These are phyloP conservation scores for Boletus eberwhitei DNA, from an alignment of 768 basidiomycete species.

Conservation along the genomic window DNA sequence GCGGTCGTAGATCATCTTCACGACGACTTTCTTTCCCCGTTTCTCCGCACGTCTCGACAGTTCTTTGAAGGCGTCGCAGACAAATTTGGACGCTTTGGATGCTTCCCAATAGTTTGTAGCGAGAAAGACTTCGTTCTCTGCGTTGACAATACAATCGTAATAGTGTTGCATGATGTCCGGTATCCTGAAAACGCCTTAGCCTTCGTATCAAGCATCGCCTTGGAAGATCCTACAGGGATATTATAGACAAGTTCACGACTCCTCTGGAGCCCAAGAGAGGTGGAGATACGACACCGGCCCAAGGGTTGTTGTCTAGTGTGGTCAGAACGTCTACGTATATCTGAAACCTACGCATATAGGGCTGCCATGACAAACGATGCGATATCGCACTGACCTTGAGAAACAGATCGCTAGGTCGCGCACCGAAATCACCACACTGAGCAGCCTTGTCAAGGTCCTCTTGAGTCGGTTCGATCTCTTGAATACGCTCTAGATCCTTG, in stretches of 20 bases:
- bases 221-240: constrained; percentile 44
- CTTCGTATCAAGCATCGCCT: background rate
- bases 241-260: constrained; percentile 58
- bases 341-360: constrained; percentile 28
- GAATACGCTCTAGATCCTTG: constrained; percentile 19
- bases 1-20: constrained; percentile 70
- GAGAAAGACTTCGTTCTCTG: constrained; percentile 61
- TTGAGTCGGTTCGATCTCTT: constrained; percentile 27
- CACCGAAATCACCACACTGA: constrained; percentile 50
- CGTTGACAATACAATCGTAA: constrained; percentile 55
- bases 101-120: constrained; percentile 64
- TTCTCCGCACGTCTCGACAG: constrained; percentile 47
- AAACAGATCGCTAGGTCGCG: constrained; percentile 56
- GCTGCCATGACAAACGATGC: background rate
- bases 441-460: constrained; percentile 46
- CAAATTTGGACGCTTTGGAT: constrained; percentile 47
- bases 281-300: constrained; percentile 58
- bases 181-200: constrained; percentile 37
- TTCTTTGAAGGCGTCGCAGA: constrained; percentile 50
- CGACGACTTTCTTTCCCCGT: constrained; percentile 47
- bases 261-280: constrained; percentile 60
- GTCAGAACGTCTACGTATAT: constrained; percentile 62
- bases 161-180: constrained; percentile 76
- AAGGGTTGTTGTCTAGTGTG: constrained; percentile 52
- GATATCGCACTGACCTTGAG: constrained; percentile 43